Evolutionary conservation across 2,329 filamentous ascomycete species (phyloP), one percentile per base, ranked within the genome.

Genomic region (Nigrospora oryzae): DNA sequence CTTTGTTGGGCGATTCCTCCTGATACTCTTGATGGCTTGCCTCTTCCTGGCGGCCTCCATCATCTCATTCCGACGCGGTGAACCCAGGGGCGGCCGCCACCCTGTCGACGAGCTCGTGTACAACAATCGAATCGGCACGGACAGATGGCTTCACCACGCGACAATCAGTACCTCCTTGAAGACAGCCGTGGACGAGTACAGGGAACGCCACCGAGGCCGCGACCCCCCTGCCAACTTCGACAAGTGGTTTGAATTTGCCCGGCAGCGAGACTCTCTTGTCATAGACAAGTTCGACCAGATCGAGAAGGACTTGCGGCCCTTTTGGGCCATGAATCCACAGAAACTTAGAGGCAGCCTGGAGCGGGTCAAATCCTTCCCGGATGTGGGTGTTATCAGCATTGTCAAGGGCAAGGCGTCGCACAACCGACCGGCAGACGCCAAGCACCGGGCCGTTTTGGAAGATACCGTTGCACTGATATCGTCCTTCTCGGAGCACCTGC

Each of bases 211-310:
- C 47, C 54, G 85, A 54, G 79, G 80, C 13, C 77, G 88, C 48
- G 69, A 79, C 28, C 89, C 89, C 14, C 89, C 89, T 11, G 86
- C 83, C 1, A 77, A 85, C 47, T 95, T 95, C 55, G 85, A 89
- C 55, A 81, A 82, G 52, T 95, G 89, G 89, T 95, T 84, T 58
- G 74, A 83, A 16, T 89, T 86, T 56, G 87, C 89, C 5, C 77
- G 75, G 49, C 69, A 75, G n/a, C 79, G 74, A 46, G 73, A 76
- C 1, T 84, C 89, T 0, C 69, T 79, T 43, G 69, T 95, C 42
- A 80, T 93, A 44, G 89, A 95, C 55, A 81, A 86, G 50, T 95
- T 87, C 53, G 82, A 86, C 52, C 86, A 84, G 40, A 89, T 95
- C 44, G 81, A 86, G 52, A 73, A 81, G 44, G 81, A 87, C 49